Evolutionary conservation across 371 early-diverging fungal species (phyloP).

Genomic region (Funneliformis caledonium): DNA sequence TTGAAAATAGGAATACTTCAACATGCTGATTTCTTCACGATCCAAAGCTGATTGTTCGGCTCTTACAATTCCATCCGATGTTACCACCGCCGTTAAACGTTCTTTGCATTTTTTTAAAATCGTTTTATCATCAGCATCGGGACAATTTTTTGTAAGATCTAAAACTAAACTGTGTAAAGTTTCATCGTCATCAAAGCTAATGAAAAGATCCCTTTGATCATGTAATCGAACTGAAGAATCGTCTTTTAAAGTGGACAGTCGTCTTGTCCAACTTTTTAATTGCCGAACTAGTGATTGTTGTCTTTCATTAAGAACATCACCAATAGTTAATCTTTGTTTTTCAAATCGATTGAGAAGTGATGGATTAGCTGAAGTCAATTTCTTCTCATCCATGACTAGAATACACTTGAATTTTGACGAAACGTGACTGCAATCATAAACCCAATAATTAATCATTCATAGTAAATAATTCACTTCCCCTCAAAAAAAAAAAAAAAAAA

Average conservation of each 20-base stretch:
- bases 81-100: conserved; percentile 32
- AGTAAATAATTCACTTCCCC: neutral
- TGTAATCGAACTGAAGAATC: neutral
- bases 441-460: neutral
- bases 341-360: conserved; percentile 39
- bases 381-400: conserved; percentile 37
- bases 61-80: conserved; percentile 39
- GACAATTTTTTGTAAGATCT: conserved; percentile 21
- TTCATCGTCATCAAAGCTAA: conserved; percentile 33
- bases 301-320: conserved; percentile 6
- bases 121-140: neutral
- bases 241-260: conserved; percentile 12
- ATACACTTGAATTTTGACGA: conserved; percentile 36
- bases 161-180: conserved; percentile 39
- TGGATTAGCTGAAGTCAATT: conserved; percentile 21
- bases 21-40: conserved; percentile 6
- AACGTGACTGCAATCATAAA: neutral
- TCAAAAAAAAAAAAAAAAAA: neutral
- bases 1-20: conserved; percentile 26
- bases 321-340: conserved; percentile 37
- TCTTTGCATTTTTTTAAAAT: conserved; percentile 38
- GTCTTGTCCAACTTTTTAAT: conserved; percentile 9
- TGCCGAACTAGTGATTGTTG: neutral
- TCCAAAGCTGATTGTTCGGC: conserved; percentile 21
- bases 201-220: conserved; percentile 26